These are phyloP conservation scores for Populus trichocarpa DNA, from an alignment of 441 rosid species.

Conservation along the genomic window DNA sequence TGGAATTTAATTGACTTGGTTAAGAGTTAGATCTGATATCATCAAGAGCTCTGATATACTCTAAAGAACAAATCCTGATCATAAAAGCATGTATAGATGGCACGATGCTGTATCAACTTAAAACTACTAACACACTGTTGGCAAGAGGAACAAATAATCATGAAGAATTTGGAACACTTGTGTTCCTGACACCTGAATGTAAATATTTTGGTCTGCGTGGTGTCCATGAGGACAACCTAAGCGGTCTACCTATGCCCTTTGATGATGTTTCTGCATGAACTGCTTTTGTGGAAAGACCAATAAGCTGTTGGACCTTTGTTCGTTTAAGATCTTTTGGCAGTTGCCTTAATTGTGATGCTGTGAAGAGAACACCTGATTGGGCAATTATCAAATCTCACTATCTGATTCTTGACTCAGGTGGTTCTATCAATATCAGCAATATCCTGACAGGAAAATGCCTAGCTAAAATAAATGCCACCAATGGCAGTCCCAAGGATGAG, in stretches of 20 bases:
- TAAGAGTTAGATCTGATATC: not conserved
- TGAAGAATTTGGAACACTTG: not conserved
- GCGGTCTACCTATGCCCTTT: not conserved
- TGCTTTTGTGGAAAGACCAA: not conserved
- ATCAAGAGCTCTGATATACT: not conserved
- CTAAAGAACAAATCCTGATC: not conserved
- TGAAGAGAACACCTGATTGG: not conserved
- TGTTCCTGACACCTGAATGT: not conserved
- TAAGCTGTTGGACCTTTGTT: not conserved
- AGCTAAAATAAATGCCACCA: constrained; percentile 69
- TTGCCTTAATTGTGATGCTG: constrained; percentile 1
- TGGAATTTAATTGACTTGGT: not conserved
- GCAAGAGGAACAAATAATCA: not conserved
- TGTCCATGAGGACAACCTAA: not conserved
- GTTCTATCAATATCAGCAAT: constrained; percentile 88
- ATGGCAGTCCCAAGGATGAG: constrained; percentile 46
- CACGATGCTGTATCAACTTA: not conserved
- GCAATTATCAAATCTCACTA: not conserved
- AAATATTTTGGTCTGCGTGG: not conserved
- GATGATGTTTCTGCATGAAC: not conserved
- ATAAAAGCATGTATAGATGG: not conserved
- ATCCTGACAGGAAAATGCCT: constrained; percentile 94
- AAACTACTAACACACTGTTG: not conserved
- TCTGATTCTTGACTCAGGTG: constrained; percentile 55
- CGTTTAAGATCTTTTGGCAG: not conserved